Percentiles rank a stretch among this genome's conserved stretches.
phyloP scores from a whole-genome alignment of 2,329 filamentous ascomycete genomes.

The Aschersonia sp. region DNA sequence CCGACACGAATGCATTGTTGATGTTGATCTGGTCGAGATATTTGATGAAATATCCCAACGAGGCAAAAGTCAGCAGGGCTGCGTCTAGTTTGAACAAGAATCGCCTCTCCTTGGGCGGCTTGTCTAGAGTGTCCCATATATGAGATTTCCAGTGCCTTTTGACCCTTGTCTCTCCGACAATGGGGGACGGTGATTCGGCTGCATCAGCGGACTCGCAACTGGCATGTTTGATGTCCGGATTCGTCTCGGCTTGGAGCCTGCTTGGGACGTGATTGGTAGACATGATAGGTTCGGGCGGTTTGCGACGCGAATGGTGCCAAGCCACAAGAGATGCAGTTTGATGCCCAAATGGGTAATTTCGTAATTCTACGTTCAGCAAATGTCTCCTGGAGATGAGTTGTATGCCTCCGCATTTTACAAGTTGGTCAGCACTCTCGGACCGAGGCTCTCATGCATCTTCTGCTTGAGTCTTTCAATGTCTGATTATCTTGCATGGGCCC shows the following conservation, averaged over 20 bases:
- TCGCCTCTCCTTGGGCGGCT: background rate
- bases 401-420: no score
- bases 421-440: background rate
- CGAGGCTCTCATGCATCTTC: background rate
- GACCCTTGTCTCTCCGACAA: background rate
- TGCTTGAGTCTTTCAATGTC: background rate
- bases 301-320: no score
- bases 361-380: no score
- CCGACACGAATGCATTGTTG: constrained; percentile 17
- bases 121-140: background rate
- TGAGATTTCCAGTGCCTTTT: background rate
- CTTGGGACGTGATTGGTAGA: no score
- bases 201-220: background rate
- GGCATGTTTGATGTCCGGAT: background rate
- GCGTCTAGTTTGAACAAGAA: background rate
- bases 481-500: background rate
- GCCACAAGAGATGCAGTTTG: no score
- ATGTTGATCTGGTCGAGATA: constrained; percentile 23
- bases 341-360: no score
- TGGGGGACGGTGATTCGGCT: background rate
- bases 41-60: constrained; percentile 16
- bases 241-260: no score
- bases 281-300: no score
- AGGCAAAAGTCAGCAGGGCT: background rate
- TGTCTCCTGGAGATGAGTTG: no score